A percentile compares a stretch with the other conserved stretches of the same genome.
phyloP scores from a whole-genome alignment of 192 early-diverging fungal species.

The Backusella luteola region DNA sequence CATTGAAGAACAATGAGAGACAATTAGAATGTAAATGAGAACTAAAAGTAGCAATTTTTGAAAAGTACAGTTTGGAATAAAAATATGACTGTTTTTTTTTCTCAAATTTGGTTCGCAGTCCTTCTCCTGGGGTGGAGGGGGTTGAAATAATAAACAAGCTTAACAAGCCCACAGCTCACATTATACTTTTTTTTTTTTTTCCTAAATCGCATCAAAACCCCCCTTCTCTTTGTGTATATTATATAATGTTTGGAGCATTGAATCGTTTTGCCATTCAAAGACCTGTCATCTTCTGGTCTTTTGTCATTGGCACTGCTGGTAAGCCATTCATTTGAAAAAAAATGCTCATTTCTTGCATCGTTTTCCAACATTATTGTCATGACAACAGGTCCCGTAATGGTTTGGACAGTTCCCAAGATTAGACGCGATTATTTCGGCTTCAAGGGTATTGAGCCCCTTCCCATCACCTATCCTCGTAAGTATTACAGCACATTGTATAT shows the following conservation, averaged over 20 bases:
- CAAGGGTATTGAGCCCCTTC: slow-evolving; percentile 30
- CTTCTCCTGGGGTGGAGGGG: neutral
- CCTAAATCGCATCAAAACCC: neutral
- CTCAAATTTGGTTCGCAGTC: neutral
- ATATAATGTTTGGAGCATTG: slow-evolving; percentile 25
- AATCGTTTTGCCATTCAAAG: slow-evolving; percentile 31
- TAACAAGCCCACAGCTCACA: neutral
- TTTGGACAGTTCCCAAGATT: slow-evolving; percentile 33
- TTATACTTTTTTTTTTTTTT: slow-evolving; percentile 10
- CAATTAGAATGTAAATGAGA: no score
- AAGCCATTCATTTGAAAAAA: neutral
- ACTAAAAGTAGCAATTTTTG: no score
- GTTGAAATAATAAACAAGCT: slow-evolving; percentile 5
- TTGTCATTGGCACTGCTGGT: slow-evolving; percentile 35
- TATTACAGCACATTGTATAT: neutral
- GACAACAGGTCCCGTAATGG: slow-evolving; percentile 31
- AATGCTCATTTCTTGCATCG: neutral
- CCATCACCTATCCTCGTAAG: slow-evolving; percentile 36
- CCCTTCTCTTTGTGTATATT: slow-evolving; percentile 10
- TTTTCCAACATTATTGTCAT: neutral
- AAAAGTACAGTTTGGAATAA: no score
- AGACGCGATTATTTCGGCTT: slow-evolving; percentile 38
- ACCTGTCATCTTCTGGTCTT: slow-evolving; percentile 37
- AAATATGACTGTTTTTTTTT: no score
- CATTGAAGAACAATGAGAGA: no score